These are phyloP conservation scores for Geranomyces variabilis DNA, from an alignment of 192 early-diverging fungal genomes.

Conservation along the genomic window DNA sequence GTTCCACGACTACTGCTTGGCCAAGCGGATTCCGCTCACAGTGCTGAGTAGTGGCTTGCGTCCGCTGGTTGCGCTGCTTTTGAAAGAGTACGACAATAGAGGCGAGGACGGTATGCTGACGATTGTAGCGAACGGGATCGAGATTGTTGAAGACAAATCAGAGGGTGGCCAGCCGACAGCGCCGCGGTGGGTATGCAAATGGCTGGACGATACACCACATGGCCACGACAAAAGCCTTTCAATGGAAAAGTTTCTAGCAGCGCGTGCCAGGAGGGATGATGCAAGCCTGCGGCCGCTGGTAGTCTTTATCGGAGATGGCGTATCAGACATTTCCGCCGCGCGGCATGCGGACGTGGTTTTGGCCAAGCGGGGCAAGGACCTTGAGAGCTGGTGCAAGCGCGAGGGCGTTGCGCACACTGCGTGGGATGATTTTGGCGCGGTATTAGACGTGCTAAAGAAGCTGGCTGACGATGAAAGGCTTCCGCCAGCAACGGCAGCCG, in stretches of 20 bases:
- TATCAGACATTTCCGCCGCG: constrained; percentile 77
- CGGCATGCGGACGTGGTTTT: constrained; percentile 75
- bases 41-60: constrained; percentile 57
- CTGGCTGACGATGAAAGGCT: too few species aligned
- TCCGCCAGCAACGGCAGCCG: too few species aligned
- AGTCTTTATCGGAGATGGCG: constrained; percentile 80
- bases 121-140: constrained; percentile 65
- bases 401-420: constrained; percentile 58
- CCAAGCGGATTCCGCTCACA: constrained; percentile 60
- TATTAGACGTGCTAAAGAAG: constrained; percentile 20
- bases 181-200: constrained; percentile 62
- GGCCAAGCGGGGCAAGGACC: constrained; percentile 69
- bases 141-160: constrained; percentile 36
- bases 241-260: constrained; percentile 17
- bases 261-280: constrained; percentile 8
- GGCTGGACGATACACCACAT: constrained; percentile 62
- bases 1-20: constrained; percentile 56
- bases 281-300: constrained; percentile 40
- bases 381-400: constrained; percentile 68
- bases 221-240: constrained; percentile 66
- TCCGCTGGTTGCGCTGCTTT: constrained; percentile 7
- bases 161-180: constrained; percentile 19
- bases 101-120: constrained; percentile 46
- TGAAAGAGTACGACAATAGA: constrained; percentile 23
- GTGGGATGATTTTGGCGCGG: constrained; percentile 59